Evolutionary conservation across 345 rosid genomes (phyloP).

Genomic region (Eucalyptus globulus): DNA sequence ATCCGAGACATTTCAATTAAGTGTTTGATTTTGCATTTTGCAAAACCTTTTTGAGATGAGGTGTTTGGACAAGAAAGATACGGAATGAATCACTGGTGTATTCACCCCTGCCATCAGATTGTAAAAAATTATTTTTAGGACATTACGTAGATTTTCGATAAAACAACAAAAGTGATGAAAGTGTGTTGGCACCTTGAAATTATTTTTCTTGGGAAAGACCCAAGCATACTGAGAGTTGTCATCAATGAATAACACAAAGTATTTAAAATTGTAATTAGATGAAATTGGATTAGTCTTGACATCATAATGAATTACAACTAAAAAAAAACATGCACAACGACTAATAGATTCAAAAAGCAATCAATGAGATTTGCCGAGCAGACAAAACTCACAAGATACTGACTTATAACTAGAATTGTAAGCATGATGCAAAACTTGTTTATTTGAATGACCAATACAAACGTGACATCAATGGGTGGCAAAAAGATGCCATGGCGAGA

Average conservation of each 20-base stretch:
- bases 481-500: background rate
- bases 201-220: background rate
- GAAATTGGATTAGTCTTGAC: background rate
- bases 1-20: too few species aligned
- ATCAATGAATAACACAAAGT: background rate
- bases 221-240: background rate
- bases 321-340: background rate
- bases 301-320: background rate
- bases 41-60: background rate
- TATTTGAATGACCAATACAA: background rate
- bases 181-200: background rate
- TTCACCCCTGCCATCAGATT: background rate
- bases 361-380: background rate
- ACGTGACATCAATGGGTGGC: background rate
- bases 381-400: background rate
- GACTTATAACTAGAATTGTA: background rate
- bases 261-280: too few species aligned
- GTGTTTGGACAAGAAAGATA: background rate
- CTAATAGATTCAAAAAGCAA: background rate
- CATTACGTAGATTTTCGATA: too few species aligned
- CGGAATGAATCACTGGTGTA: background rate
- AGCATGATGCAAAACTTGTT: too few species aligned
- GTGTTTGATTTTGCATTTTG: background rate
- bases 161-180: background rate
- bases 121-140: background rate